Conservation (phyloP, 257 asterid genomes). For the Nicotiana knightiana region DNA sequence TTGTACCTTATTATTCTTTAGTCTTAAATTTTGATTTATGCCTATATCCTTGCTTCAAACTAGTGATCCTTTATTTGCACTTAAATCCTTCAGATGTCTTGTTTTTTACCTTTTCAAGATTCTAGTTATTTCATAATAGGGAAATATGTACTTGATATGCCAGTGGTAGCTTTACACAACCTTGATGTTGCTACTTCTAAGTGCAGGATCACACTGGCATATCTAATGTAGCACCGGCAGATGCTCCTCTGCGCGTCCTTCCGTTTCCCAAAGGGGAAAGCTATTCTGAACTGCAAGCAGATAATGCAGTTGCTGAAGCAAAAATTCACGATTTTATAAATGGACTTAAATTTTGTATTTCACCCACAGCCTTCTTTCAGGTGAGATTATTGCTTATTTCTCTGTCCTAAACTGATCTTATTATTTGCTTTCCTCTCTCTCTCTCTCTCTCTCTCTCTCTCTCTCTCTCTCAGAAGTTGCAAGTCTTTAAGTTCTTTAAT, state of each 20-base stretch:
- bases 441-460: background rate
- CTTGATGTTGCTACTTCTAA: constrained; percentile 13
- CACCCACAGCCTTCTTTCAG: constrained; percentile 99
- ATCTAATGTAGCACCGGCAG: constrained; percentile 95
- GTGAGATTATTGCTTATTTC: constrained; percentile 26
- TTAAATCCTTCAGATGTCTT: background rate
- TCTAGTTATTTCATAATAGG: background rate
- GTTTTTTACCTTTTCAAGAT: background rate
- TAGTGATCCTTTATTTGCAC: background rate
- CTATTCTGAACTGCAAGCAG: constrained; percentile 36
- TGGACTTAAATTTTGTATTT: constrained; percentile 72
- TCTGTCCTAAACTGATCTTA: background rate
- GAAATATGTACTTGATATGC: background rate
- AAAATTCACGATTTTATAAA: constrained; percentile 82
- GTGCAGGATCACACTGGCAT: constrained; percentile 90
- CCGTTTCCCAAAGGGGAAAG: constrained; percentile 36
- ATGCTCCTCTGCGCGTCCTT: constrained; percentile 66
- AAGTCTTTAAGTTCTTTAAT: constrained; percentile 2
- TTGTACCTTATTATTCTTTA: background rate
- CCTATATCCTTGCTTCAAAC: background rate
- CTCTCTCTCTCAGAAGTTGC: background rate
- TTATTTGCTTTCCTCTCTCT: background rate
- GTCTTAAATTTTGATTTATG: background rate
- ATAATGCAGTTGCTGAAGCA: constrained; percentile 55
- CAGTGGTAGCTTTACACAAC: background rate